Percentiles rank a stretch among this genome's conserved stretches.
phyloP scores from a whole-genome alignment of 345 rosid genomes.

The Brassica nigra region DNA sequence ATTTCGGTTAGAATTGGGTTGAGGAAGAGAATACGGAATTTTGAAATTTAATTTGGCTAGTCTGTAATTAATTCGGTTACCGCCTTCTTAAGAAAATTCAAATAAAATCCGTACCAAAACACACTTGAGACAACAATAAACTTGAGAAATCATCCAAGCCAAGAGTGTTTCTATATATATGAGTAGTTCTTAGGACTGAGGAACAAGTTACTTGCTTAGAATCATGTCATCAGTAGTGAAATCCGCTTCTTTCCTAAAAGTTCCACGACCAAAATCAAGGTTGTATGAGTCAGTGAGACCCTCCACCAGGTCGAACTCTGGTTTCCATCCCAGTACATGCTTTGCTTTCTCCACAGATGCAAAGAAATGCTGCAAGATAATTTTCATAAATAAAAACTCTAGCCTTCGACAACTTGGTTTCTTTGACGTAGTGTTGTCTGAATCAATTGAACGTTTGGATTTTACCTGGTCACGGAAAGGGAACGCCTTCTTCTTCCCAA shows the following conservation, averaged over 20 bases:
- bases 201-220: slow-evolving; percentile 78
- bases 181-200: slow-evolving; percentile 48
- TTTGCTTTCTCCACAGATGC: slow-evolving; percentile 89
- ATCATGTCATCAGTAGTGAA: slow-evolving; percentile 91
- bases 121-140: slow-evolving; percentile 12
- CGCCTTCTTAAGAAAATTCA: background rate
- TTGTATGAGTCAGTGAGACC: slow-evolving; percentile 94
- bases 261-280: slow-evolving; percentile 88
- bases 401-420: background rate
- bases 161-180: slow-evolving; percentile 15
- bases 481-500: slow-evolving; percentile 94
- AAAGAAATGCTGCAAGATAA: slow-evolving; percentile 82
- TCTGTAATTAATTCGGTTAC: background rate
- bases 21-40: background rate
- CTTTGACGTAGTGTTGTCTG: background rate
- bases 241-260: slow-evolving; percentile 86
- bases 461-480: slow-evolving; percentile 97
- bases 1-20: background rate
- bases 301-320: slow-evolving; percentile 76
- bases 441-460: slow-evolving; percentile 4
- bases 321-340: slow-evolving; percentile 74
- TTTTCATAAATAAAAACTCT: background rate
- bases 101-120: background rate
- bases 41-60: too few relatives aligned
- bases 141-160: slow-evolving; percentile 21